phyloP scores from a whole-genome alignment of 1,284 basidiomycete genomes.

The Marasmius sp. region DNA sequence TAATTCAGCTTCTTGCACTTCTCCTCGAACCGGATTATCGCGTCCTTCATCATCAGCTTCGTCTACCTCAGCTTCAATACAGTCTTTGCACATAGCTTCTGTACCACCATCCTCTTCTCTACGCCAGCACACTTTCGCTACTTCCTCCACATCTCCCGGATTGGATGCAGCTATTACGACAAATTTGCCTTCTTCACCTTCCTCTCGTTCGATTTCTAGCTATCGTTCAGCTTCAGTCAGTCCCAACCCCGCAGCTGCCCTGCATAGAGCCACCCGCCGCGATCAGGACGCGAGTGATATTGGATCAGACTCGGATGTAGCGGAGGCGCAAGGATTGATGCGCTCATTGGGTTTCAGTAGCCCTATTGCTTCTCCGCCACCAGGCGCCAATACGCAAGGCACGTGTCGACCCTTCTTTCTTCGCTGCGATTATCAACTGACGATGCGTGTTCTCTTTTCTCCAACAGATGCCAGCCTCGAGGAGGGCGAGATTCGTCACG shows the following conservation, averaged over 20 bases:
- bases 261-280: slow-evolving; percentile 2
- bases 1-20: slow-evolving; percentile 8
- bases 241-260: background rate
- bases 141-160: background rate
- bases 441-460: background rate
- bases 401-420: slow-evolving; percentile 1
- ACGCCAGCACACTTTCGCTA: background rate
- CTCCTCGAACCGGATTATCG: slow-evolving; percentile 6
- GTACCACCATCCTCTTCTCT: slow-evolving; percentile 5
- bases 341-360: slow-evolving; percentile 10
- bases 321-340: slow-evolving; percentile 7
- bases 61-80: slow-evolving; percentile 12
- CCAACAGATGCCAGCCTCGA: slow-evolving; percentile 3
- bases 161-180: background rate
- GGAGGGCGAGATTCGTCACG: slow-evolving; percentile 11
- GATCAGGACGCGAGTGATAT: slow-evolving; percentile 1
- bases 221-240: background rate
- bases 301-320: slow-evolving; percentile 9
- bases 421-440: background rate
- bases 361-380: slow-evolving; percentile 6
- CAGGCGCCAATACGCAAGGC: slow-evolving; percentile 1
- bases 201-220: slow-evolving; percentile 6
- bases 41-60: slow-evolving; percentile 4
- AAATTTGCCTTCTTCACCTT: background rate
- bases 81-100: slow-evolving; percentile 13